These are phyloP conservation scores for Lunularia cruciata DNA, from an alignment of 225 moss, liverwort and hornwort genomes.

Conservation along the genomic window DNA sequence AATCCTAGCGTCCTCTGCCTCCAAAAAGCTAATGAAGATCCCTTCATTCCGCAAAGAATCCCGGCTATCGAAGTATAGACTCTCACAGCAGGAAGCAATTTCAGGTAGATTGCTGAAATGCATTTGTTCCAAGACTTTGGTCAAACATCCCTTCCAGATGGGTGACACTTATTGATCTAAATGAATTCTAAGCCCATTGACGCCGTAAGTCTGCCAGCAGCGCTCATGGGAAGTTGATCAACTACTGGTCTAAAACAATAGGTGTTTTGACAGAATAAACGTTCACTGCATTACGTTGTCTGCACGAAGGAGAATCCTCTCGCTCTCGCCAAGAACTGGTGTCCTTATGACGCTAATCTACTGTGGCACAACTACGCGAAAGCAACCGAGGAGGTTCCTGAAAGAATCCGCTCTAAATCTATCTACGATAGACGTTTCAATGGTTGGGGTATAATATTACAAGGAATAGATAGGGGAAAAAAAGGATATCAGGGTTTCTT, in stretches of 20 bases:
- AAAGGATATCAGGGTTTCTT: background rate
- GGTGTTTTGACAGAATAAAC: background rate
- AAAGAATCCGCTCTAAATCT: background rate
- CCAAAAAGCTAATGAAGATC: too few relatives aligned
- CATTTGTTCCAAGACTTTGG: too few relatives aligned
- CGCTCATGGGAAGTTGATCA: too few relatives aligned
- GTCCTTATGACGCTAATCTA: background rate
- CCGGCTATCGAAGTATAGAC: too few relatives aligned
- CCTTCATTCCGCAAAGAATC: too few relatives aligned
- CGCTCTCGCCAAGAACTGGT: background rate
- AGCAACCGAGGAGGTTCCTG: background rate
- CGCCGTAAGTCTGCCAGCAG: too few relatives aligned
- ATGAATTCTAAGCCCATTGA: too few relatives aligned
- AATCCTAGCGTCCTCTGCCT: too few relatives aligned
- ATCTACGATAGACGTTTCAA: background rate
- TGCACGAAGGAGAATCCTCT: background rate
- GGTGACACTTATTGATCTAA: background rate
- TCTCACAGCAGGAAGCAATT: too few relatives aligned
- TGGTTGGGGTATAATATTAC: slow-evolving; percentile 14
- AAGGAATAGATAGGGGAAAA: slow-evolving; percentile 9
- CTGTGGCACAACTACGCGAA: background rate
- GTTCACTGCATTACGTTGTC: background rate
- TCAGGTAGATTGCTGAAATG: too few relatives aligned
- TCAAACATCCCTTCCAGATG: background rate
- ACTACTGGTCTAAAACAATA: background rate